phyloP scores from a whole-genome alignment of 1,139 yeast genomes.

The Yamadazyma buinensis region DNA sequence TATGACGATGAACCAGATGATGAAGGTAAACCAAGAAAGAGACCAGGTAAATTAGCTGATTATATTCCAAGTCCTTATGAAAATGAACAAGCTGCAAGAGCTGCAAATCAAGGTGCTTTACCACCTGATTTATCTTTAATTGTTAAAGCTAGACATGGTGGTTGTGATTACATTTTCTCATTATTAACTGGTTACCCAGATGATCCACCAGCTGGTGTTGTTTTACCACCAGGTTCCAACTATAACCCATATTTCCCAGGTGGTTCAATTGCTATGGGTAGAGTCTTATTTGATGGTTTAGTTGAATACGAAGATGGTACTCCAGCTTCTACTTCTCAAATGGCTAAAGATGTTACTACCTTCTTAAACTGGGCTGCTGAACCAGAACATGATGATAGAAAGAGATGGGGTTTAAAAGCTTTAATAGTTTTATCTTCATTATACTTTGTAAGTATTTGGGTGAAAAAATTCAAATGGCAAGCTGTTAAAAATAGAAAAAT shows the following conservation, averaged over 20 bases:
- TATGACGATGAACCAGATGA: slow-evolving; percentile 99
- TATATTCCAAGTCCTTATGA: slow-evolving; percentile 93
- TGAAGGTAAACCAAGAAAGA: slow-evolving; percentile 97
- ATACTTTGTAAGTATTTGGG: slow-evolving; percentile 83
- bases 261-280: slow-evolving; percentile 98
- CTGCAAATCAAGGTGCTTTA: slow-evolving; percentile 98
- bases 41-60: slow-evolving; percentile 98
- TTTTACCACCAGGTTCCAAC: slow-evolving; percentile 87
- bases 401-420: slow-evolving; percentile 95
- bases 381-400: slow-evolving; percentile 98
- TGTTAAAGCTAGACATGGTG: slow-evolving; percentile 99
- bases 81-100: slow-evolving; percentile 99
- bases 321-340: slow-evolving; percentile 96
- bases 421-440: slow-evolving; percentile 73
- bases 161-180: slow-evolving; percentile 90
- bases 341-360: slow-evolving; percentile 97
- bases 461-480: slow-evolving; percentile 98
- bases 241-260: slow-evolving; percentile 99
- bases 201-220: slow-evolving; percentile 97
- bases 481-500: slow-evolving; percentile 94
- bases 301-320: slow-evolving; percentile 99
- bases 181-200: slow-evolving; percentile 98
- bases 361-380: slow-evolving; percentile 98
- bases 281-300: slow-evolving; percentile 93
- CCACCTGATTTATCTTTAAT: slow-evolving; percentile 98